These are phyloP conservation scores for Tulasnella sp. DNA, from an alignment of 768 basidiomycete species.

Conservation along the genomic window DNA sequence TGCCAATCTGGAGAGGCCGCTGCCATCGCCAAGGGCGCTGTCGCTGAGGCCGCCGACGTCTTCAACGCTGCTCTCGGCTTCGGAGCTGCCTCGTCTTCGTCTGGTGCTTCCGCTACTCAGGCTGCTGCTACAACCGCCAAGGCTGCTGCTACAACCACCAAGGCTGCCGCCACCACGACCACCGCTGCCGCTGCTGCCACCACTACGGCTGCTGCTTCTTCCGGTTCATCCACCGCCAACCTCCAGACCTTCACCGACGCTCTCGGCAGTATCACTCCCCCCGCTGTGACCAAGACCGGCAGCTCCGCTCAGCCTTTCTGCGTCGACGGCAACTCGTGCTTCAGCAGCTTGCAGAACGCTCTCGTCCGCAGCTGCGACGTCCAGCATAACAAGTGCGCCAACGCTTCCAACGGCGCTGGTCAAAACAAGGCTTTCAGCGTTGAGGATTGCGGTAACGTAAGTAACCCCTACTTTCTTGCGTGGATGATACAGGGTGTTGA, in stretches of 20 bases:
- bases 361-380: constrained; percentile 52
- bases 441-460: constrained; percentile 18
- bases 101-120: constrained; percentile 25
- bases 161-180: constrained; percentile 10
- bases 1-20: background rate
- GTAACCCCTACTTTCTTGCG: background rate
- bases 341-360: constrained; percentile 44
- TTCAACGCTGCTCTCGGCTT: constrained; percentile 18
- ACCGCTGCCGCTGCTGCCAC: constrained; percentile 16
- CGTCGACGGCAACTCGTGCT: constrained; percentile 41
- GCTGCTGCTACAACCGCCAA: constrained; percentile 15
- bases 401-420: constrained; percentile 38
- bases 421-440: constrained; percentile 18
- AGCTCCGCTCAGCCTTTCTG: constrained; percentile 36
- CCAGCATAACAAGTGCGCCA: constrained; percentile 49
- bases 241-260: constrained; percentile 47
- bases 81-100: constrained; percentile 11
- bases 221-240: constrained; percentile 31
- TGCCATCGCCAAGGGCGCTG: background rate
- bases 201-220: constrained; percentile 21
- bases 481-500: background rate
- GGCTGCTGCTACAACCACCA: constrained; percentile 6
- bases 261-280: constrained; percentile 41
- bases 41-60: background rate
- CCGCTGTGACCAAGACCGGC: constrained; percentile 40